Percentiles rank a stretch among this genome's conserved stretches.
phyloP scores from a whole-genome alignment of 805 yeast genomes.

The Yueomyces sinensis region DNA sequence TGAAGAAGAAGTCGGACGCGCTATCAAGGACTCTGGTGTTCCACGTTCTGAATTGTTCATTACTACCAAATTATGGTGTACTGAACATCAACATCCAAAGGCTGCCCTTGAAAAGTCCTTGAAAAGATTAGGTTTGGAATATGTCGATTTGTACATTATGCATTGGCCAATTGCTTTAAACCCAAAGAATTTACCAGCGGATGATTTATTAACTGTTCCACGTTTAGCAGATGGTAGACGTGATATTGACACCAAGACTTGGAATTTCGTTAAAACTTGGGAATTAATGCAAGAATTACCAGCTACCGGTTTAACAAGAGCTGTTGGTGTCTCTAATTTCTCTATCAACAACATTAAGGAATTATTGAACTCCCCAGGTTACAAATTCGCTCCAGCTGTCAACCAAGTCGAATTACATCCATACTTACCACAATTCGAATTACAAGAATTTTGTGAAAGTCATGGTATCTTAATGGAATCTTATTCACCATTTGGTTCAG shows the following conservation, averaged over 20 bases:
- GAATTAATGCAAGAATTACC: constrained; percentile 44
- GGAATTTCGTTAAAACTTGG: constrained; percentile 42
- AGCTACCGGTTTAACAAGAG: constrained; percentile 30
- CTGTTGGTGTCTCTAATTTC: constrained; percentile 50
- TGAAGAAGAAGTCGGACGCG: constrained; percentile 58
- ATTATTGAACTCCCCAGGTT: constrained; percentile 31
- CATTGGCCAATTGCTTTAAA: constrained; percentile 61
- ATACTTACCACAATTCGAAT: constrained; percentile 47
- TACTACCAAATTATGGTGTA: constrained; percentile 61
- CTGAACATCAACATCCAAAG: constrained; percentile 36
- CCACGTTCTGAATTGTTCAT: constrained; percentile 49
- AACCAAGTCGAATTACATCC: constrained; percentile 68
- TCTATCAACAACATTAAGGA: constrained; percentile 27
- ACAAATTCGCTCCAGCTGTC: constrained; percentile 39
- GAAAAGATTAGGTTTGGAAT: constrained; percentile 49
- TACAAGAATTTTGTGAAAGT: constrained; percentile 37
- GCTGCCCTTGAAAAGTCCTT: constrained; percentile 46
- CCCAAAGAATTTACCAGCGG: constrained; percentile 27
- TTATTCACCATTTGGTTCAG: constrained; percentile 51
- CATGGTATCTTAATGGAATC: constrained; percentile 43
- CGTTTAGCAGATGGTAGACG: constrained; percentile 25
- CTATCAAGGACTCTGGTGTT: constrained; percentile 32
- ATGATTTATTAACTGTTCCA: constrained; percentile 19
- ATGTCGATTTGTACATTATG: constrained; percentile 62
- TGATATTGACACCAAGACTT: constrained; percentile 21